A percentile compares a stretch with the other conserved stretches of the same genome.
These are phyloP conservation scores for Colletotrichum lupini DNA, from an alignment of 2,329 filamentous ascomycete genomes.

Conservation along the genomic window DNA sequence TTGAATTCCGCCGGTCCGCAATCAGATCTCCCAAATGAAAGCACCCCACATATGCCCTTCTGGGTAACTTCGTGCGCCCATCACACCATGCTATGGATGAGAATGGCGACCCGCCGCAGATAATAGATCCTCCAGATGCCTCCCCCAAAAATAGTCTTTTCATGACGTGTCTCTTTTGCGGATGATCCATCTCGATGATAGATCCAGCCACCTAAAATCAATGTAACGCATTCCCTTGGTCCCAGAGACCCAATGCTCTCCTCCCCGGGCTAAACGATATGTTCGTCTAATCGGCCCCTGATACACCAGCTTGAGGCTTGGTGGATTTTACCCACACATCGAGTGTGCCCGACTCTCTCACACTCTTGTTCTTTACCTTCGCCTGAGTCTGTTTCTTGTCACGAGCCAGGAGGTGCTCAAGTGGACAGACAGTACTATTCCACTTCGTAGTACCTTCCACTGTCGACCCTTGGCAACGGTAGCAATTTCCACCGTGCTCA, in stretches of 20 bases:
- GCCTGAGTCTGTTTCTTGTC: conserved; percentile 39
- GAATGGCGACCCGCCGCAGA: neutral
- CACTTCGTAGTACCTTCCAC: conserved; percentile 70
- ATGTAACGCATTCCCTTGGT: neutral
- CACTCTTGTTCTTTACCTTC: conserved; percentile 32
- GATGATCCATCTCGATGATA: neutral
- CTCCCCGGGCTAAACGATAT: neutral
- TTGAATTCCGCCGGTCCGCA: neutral
- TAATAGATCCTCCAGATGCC: neutral
- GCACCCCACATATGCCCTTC: neutral
- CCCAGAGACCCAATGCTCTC: neutral
- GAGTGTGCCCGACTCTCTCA: conserved; percentile 8
- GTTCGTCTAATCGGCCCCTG: neutral
- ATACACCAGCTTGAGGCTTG: no score
- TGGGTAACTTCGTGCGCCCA: neutral
- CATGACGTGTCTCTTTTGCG: neutral
- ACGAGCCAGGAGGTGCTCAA: conserved; percentile 53
- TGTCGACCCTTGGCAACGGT: conserved; percentile 61
- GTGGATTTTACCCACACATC: no score
- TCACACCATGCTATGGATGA: neutral
- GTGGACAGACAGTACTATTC: conserved; percentile 61
- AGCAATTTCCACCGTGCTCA: conserved; percentile 61
- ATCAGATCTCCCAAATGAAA: neutral
- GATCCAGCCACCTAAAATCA: neutral
- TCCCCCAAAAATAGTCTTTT: neutral